These are phyloP conservation scores for Echinochloa phyllopogon DNA, from an alignment of 176 grass and related monocot genomes.

Conservation along the genomic window DNA sequence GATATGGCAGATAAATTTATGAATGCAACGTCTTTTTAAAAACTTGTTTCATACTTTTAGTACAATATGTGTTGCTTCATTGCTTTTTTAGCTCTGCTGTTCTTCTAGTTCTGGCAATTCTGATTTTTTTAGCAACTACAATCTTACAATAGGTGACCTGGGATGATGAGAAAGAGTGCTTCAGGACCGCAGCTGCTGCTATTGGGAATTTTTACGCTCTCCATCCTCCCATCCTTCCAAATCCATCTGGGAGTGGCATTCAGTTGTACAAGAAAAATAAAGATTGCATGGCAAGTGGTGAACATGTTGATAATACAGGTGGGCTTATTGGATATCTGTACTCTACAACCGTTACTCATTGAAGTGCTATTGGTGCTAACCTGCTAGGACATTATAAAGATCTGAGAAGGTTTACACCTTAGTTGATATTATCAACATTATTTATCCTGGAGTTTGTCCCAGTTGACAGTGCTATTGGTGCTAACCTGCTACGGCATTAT, in stretches of 20 bases:
- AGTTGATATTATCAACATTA: constrained; percentile 7
- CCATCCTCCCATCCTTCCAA: constrained; percentile 94
- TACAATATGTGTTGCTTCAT: constrained; percentile 2
- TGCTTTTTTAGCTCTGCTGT: constrained; percentile 20
- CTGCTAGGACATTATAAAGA: background rate
- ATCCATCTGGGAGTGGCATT: constrained; percentile 82
- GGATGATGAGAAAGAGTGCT: constrained; percentile 91
- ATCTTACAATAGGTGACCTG: constrained; percentile 66
- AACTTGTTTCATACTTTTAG: background rate
- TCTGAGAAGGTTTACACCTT: background rate
- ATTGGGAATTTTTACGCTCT: constrained; percentile 92
- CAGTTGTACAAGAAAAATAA: constrained; percentile 83
- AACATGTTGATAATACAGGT: constrained; percentile 47
- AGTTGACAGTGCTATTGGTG: background rate
- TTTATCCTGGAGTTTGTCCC: background rate
- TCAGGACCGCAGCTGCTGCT: constrained; percentile 77
- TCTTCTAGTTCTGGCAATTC: background rate
- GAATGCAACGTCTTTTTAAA: constrained; percentile 13
- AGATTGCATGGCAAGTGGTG: constrained; percentile 32
- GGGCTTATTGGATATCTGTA: constrained; percentile 19
- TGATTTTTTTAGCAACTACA: constrained; percentile 28
- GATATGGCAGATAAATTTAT: background rate
- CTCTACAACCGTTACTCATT: background rate
- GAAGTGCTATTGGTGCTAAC: background rate
- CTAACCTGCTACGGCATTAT: background rate